Conservation (phyloP, 371 early-diverging fungal genomes). For the Parasitella parasitica region DNA sequence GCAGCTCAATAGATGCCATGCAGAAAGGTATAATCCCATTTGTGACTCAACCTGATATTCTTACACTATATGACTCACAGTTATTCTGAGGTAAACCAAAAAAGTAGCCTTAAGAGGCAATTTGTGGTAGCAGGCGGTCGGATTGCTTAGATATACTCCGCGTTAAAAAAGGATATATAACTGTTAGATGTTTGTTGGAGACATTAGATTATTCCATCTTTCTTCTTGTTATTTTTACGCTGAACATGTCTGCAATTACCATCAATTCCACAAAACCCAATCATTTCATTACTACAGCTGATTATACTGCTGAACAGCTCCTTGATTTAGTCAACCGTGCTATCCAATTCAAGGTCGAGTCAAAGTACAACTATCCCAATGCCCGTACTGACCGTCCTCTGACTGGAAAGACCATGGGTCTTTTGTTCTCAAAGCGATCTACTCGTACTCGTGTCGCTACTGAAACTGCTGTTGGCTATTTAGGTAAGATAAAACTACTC, state of each 20-base stretch:
- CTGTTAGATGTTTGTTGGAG: not conserved
- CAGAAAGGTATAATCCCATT: not conserved
- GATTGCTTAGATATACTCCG: conserved; percentile 3
- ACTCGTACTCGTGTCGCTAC: conserved; percentile 96
- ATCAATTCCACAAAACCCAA: conserved; percentile 30
- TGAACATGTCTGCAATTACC: conserved; percentile 14
- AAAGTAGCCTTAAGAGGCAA: not conserved
- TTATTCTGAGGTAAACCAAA: conserved; percentile 15
- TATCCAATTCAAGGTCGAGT: conserved; percentile 46
- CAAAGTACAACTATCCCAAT: conserved; percentile 35
- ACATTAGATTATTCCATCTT: not conserved
- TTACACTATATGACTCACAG: conserved; percentile 12
- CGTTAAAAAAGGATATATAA: conserved; percentile 5
- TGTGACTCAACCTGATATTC: conserved; percentile 12
- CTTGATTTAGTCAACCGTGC: conserved; percentile 44
- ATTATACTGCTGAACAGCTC: conserved; percentile 47
- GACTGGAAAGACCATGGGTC: conserved; percentile 74
- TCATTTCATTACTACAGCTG: conserved; percentile 51
- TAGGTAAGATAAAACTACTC: conserved; percentile 52
- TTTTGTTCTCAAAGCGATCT: conserved; percentile 91
- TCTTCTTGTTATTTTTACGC: not conserved
- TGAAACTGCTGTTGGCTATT: conserved; percentile 86
- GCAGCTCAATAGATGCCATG: too few relatives aligned
- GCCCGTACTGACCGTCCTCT: conserved; percentile 58
- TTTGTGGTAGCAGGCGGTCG: conserved; percentile 8